Conservation (phyloP, 2,329 filamentous ascomycete genomes). For the Aspergillus sp. region DNA sequence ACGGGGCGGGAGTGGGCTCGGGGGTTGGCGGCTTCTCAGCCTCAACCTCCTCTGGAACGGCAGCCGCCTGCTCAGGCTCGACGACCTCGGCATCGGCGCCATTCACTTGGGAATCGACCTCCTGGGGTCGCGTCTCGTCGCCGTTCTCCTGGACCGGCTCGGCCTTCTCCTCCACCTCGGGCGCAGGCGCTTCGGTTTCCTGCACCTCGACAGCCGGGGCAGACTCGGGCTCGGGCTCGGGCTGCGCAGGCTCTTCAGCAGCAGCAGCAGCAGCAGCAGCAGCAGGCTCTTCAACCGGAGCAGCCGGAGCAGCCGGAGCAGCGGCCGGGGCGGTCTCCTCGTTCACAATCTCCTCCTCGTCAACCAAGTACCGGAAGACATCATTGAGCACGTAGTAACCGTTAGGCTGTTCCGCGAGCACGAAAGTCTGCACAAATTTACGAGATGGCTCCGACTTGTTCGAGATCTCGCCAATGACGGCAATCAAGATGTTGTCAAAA, state of each 20-base stretch:
- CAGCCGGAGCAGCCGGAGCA: conserved; percentile 38
- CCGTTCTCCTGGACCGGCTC: conserved; percentile 60
- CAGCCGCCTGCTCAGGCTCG: conserved; percentile 23
- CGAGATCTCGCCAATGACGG: conserved; percentile 96
- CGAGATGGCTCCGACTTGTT: conserved; percentile 88
- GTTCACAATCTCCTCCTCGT: conserved; percentile 62
- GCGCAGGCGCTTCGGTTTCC: conserved; percentile 37
- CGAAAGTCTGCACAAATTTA: conserved; percentile 97
- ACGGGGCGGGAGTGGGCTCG: conserved; percentile 56
- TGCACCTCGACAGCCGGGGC: not conserved
- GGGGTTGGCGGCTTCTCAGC: conserved; percentile 67
- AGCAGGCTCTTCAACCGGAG: conserved; percentile 14
- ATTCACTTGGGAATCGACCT: conserved; percentile 38
- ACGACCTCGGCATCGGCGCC: conserved; percentile 24
- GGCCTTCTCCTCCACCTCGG: conserved; percentile 71
- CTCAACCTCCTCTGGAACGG: conserved; percentile 43
- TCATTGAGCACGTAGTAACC: conserved; percentile 99
- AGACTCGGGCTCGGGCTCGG: conserved; percentile 38
- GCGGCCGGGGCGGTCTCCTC: conserved; percentile 35
- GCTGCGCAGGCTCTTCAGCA: conserved; percentile 26
- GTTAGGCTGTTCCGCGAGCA: conserved; percentile 91
- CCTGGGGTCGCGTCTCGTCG: conserved; percentile 33
- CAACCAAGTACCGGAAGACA: conserved; percentile 90
- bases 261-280: conserved; percentile 6
- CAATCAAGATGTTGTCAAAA: conserved; percentile 90